Evolutionary conservation across 805 yeast species (phyloP), one percentile per base, ranked within the genome.

Genomic region (Candida oleophila): DNA sequence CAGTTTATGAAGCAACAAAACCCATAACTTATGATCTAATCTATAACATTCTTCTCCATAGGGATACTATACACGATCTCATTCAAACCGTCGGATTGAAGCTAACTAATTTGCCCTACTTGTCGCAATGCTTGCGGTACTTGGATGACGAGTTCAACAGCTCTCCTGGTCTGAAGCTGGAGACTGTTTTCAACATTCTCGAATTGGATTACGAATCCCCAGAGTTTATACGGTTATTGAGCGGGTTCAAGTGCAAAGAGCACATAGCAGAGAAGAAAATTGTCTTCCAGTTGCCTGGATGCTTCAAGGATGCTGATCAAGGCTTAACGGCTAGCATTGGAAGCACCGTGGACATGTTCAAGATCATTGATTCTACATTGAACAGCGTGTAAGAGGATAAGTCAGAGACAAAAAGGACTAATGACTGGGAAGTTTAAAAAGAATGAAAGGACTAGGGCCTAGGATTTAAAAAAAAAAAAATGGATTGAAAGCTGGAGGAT

Each of bases 11-110:
- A 53, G 54, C 37, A 57, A 55, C 46, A 4, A 16, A 19, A 12
- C 49, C 68, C 2, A 51, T 63, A 30, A 66, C 57, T 46, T 65
- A 57, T 43, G 69, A 66, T 41, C 59, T 67, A 50, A 53, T 66
- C 16, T 65, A 66, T 49, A 48, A 55, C 14, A 49, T 67, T 32
- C 55, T 67, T 38, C 54, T 59, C 42, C 61, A 67, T 42, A 60
- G 55, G 42, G 61, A 60, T 18, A 18, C 49, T 3, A 39, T 63
- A 36, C 46, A 51, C 22, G 48, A 42, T 16, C 39, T 57, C 25
- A 9, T 50, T 7, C 16, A 16, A 19, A 25, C 45, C 12, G 14
- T 20, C n/a, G 42, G 22, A 9, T 36, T 51, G 15, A 32, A 44
- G 32, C 12, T 21, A 3, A 21, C 35, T 2, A 19, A 51, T 30